Conservation (phyloP, 176 grass and related monocot genomes). For the Zoysia pacifica region DNA sequence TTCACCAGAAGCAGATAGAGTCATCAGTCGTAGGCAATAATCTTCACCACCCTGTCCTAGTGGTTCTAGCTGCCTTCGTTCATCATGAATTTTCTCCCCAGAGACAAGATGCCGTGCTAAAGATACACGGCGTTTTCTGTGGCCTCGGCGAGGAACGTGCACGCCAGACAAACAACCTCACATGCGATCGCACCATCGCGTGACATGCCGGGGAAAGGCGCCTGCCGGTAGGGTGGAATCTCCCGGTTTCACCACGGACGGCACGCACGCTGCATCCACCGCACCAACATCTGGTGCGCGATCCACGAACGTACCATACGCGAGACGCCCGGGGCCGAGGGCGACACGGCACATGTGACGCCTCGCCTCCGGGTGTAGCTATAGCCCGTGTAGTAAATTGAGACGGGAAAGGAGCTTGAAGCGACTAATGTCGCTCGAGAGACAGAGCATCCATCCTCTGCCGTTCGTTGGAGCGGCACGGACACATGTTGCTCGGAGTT, state of each 20-base stretch:
- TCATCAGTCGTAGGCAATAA: background rate
- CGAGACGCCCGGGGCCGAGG: background rate
- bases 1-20: background rate
- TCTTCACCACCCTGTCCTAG: background rate
- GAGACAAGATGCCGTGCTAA: conserved; percentile 18
- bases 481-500: background rate
- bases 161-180: conserved; percentile 41
- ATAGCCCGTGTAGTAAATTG: background rate
- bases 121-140: conserved; percentile 17
- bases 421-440: background rate
- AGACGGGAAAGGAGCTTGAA: background rate
- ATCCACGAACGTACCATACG: background rate
- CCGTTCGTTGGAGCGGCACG: conserved; percentile 4
- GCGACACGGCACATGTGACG: conserved; percentile 41
- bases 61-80: background rate
- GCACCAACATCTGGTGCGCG: background rate
- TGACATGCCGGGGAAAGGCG: conserved; percentile 30
- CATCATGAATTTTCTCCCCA: background rate
- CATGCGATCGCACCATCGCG: conserved; percentile 30
- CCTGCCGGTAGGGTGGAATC: background rate
- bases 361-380: background rate
- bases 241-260: background rate
- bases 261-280: conserved; percentile 1
- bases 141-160: conserved; percentile 41
- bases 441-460: background rate